Evolutionary conservation across 73 alveolate genomes (phyloP), one percentile per base, ranked within the genome.

Genomic region (Stentor roeselii): DNA sequence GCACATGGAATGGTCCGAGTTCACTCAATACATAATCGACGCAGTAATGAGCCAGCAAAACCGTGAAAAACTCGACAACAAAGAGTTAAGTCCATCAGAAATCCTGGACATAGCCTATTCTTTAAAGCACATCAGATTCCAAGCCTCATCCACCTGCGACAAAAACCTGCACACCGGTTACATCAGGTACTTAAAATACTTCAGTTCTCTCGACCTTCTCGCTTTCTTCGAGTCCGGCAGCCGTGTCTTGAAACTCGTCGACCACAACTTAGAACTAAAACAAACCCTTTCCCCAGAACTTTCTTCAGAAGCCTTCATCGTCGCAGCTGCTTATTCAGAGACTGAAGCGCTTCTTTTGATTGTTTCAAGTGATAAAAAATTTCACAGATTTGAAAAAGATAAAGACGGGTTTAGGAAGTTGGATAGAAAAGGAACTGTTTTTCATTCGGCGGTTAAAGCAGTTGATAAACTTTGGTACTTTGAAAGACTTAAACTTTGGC

Each of bases 1-100:
- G 58, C 98, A 94, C 82, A 97, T 97, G 99, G 99, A 97, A 84
- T 97, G 99, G 99, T 76, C 92, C 77, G 99, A 97, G 84, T 97
- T 97, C 82, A 97, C 99, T 32, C 93, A 97, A 83, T 97, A 92
- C 82, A 94, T 97, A 31, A 97, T 97, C 31, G 99, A 97, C 87
- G 97, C 96, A 76, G 99, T 97, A 21, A 97, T 95, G 89, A 94
- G 96, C 74, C 89, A 93, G 60, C 91, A 94, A 60, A 92, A 91
- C 36, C 85, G 85, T 6, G 82, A 92, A 78, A 67, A 75, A 6
- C 75, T 82, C 32, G 93, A 91, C 67, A 83, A 76, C 78, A 85
- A 84, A 59, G 92, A 89, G 41, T 75, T 90, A 39, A 90, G 92
- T 14, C 93, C 88, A 89, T 80, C 84, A 42, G 95, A 92, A 77